These are phyloP conservation scores for Pseudopithomyces maydicus DNA, from an alignment of 2,329 filamentous ascomycete genomes.

Conservation along the genomic window DNA sequence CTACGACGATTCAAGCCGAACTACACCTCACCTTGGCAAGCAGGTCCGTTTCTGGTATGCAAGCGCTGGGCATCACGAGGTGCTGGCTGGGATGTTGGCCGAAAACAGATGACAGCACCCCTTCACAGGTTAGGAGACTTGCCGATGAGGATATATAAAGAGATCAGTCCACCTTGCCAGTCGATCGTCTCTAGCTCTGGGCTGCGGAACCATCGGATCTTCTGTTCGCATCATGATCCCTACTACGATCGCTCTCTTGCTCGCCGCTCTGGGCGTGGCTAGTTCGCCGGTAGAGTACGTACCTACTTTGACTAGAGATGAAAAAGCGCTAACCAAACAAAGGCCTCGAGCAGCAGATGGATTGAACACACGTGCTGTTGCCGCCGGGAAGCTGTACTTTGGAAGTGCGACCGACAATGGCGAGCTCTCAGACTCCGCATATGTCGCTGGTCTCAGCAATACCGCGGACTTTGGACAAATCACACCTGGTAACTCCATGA, in stretches of 20 bases:
- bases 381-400: slow-evolving; percentile 30
- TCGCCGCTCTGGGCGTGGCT: slow-evolving; percentile 19
- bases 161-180: not conserved
- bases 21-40: not conserved
- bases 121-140: not conserved
- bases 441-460: slow-evolving; percentile 24
- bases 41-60: not conserved
- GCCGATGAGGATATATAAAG: not conserved
- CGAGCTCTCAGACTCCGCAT: slow-evolving; percentile 23
- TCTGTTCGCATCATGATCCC: slow-evolving; percentile 10
- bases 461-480: slow-evolving; percentile 31
- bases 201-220: not conserved
- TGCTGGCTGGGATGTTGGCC: too few species aligned
- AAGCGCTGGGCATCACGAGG: not conserved
- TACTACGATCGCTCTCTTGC: slow-evolving; percentile 16
- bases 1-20: not conserved
- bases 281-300: slow-evolving; percentile 19
- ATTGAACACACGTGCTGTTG: slow-evolving; percentile 26
- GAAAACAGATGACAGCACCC: not conserved
- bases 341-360: slow-evolving; percentile 25
- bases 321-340: slow-evolving; percentile 3
- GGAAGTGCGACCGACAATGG: slow-evolving; percentile 32
- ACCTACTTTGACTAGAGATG: not conserved
- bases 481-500: slow-evolving; percentile 30
- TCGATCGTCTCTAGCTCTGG: not conserved